A percentile compares a stretch with the other conserved stretches of the same genome.
phyloP scores from a whole-genome alignment of 208 protist genomes.

The Crithidia thermophila region DNA sequence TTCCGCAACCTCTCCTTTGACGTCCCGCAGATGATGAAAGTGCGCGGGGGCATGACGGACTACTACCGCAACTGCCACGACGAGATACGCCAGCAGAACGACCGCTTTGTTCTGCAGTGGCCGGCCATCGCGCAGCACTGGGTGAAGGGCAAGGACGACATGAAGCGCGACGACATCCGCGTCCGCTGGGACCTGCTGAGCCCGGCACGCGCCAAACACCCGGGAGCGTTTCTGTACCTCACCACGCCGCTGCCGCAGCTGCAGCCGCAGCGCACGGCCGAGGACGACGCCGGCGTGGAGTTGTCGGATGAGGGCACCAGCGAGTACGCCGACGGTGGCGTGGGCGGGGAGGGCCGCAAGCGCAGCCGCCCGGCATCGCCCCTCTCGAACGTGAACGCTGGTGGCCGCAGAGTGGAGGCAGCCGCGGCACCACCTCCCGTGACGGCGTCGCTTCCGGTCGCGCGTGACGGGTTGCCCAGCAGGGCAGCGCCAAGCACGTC shows the following conservation, averaged over 20 bases:
- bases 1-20: constrained; percentile 85
- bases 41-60: constrained; percentile 85
- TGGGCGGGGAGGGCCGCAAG: constrained; percentile 5
- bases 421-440: background rate
- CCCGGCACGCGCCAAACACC: constrained; percentile 52
- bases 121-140: constrained; percentile 71
- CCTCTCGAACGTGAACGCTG: background rate
- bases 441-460: too few species aligned
- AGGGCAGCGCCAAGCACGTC: too few species aligned
- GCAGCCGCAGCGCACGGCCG: constrained; percentile 34
- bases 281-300: background rate
- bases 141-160: constrained; percentile 71
- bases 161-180: constrained; percentile 74
- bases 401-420: background rate
- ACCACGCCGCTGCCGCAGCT: constrained; percentile 47
- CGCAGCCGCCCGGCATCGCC: constrained; percentile 13
- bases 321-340: background rate
- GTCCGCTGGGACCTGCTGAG: constrained; percentile 77
- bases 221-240: constrained; percentile 60
- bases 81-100: constrained; percentile 73
- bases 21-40: constrained; percentile 84
- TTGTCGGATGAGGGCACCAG: background rate
- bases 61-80: constrained; percentile 82
- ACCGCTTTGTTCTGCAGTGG: constrained; percentile 72
- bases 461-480: too few species aligned